phyloP scores from a whole-genome alignment of 805 yeast species.

The Diddensiella santjacobensis region DNA sequence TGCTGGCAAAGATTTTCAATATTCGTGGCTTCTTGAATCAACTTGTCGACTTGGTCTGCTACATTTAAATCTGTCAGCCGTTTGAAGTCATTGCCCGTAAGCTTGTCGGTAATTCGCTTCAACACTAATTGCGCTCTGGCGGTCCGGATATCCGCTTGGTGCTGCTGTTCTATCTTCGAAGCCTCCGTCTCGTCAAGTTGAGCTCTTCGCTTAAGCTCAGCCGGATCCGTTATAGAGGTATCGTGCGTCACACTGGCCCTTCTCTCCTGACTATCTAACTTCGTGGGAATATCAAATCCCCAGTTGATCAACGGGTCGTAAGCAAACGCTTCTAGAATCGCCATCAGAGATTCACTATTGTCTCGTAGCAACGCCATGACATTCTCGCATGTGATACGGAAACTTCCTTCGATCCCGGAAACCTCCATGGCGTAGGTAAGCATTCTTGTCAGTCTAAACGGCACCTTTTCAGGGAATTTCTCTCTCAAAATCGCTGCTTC shows the following conservation, averaged over 20 bases:
- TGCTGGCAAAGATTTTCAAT: conserved; percentile 96
- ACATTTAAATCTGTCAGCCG: conserved; percentile 67
- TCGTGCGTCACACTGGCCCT: conserved; percentile 1
- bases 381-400: conserved; percentile 93
- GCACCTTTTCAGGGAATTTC: conserved; percentile 97
- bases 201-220: conserved; percentile 65
- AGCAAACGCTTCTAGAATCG: conserved; percentile 96
- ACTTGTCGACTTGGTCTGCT: conserved; percentile 85
- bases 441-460: conserved; percentile 95
- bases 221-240: conserved; percentile 44
- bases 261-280: conserved; percentile 12
- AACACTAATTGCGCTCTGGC: conserved; percentile 89
- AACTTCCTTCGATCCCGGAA: conserved; percentile 96
- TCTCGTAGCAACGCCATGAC: conserved; percentile 93
- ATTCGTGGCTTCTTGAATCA: conserved; percentile 94
- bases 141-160: conserved; percentile 67
- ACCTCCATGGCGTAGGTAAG: conserved; percentile 98
- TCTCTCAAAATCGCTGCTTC: conserved; percentile 97
- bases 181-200: conserved; percentile 78
- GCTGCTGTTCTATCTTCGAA: conserved; percentile 61
- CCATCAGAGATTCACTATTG: conserved; percentile 95
- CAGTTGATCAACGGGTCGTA: conserved; percentile 97
- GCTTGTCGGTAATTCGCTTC: conserved; percentile 84
- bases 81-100: conserved; percentile 90
- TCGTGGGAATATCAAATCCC: conserved; percentile 92